phyloP scores from a whole-genome alignment of 225 moss, liverwort and hornwort genomes.

The Marchantia paleacea region DNA sequence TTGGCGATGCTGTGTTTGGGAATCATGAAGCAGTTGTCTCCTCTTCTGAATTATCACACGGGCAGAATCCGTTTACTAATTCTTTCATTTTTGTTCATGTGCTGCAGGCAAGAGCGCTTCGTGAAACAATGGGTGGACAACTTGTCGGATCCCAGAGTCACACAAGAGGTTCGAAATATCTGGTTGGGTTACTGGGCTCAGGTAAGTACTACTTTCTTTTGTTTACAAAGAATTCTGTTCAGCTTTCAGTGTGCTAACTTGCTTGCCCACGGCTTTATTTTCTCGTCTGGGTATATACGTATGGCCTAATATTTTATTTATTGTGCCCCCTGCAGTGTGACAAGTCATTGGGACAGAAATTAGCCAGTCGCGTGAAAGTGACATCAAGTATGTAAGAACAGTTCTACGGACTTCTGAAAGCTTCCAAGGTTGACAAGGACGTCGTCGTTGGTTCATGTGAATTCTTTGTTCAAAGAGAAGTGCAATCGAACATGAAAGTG shows the following conservation, averaged over 20 bases:
- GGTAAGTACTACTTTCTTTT: slow-evolving; percentile 12
- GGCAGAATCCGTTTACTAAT: not conserved
- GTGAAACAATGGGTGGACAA: slow-evolving; percentile 34
- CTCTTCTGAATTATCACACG: too few species aligned
- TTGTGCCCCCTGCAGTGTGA: slow-evolving; percentile 24
- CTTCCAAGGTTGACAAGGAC: not conserved
- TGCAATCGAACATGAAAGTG: not conserved
- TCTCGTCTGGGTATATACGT: too few species aligned
- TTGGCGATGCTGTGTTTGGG: too few species aligned
- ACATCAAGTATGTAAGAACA: slow-evolving; percentile 25
- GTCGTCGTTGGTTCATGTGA: not conserved
- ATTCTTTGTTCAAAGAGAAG: not conserved
- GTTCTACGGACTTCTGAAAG: not conserved
- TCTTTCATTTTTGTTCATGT: not conserved
- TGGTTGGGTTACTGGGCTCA: slow-evolving; percentile 51
- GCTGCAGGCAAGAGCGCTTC: slow-evolving; percentile 54
- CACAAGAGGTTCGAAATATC: slow-evolving; percentile 43
- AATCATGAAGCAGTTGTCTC: too few species aligned
- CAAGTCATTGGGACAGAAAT: slow-evolving; percentile 28
- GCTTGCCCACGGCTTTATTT: too few species aligned
- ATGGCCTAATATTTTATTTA: not conserved
- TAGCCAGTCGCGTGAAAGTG: slow-evolving; percentile 29
- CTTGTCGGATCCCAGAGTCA: slow-evolving; percentile 46
- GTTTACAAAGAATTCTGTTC: too few species aligned
- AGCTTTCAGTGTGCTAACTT: too few species aligned